A percentile compares a stretch with the other conserved stretches of the same genome.
phyloP scores from a whole-genome alignment of 441 rosid species.

The Macaranga tanarius region DNA sequence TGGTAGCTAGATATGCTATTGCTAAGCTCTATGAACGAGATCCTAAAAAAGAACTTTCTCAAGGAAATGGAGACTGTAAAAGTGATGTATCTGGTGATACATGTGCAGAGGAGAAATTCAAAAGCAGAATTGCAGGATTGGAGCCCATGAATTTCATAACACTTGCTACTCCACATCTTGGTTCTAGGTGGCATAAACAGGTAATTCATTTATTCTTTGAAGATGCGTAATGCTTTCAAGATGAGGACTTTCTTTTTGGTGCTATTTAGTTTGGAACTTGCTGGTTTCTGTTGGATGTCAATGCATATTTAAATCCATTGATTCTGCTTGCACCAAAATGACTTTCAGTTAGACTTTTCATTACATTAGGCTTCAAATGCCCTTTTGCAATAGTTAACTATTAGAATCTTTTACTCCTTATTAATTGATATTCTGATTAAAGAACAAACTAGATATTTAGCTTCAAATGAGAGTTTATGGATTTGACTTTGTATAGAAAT shows the following conservation, averaged over 20 bases:
- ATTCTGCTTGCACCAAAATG: background rate
- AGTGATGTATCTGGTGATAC: slow-evolving; percentile 32
- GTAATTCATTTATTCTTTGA: slow-evolving; percentile 33
- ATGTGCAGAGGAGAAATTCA: slow-evolving; percentile 32
- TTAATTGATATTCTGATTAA: background rate
- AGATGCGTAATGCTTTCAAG: slow-evolving; percentile 4
- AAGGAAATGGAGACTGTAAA: slow-evolving; percentile 35
- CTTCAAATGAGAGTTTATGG: background rate
- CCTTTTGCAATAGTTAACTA: background rate
- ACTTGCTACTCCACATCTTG: slow-evolving; percentile 88
- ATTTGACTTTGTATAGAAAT: background rate
- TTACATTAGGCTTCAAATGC: background rate
- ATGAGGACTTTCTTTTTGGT: background rate
- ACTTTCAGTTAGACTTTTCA: background rate
- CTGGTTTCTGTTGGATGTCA: slow-evolving; percentile 4
- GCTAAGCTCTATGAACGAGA: slow-evolving; percentile 62
- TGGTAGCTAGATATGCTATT: slow-evolving; percentile 81
- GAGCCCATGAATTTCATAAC: slow-evolving; percentile 85
- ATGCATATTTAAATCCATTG: background rate
- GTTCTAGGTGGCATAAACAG: slow-evolving; percentile 88
- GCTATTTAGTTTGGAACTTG: background rate
- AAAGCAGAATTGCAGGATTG: slow-evolving; percentile 68
- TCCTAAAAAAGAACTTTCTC: slow-evolving; percentile 31
- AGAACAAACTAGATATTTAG: background rate
- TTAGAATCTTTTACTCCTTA: background rate